Evolutionary conservation across 1,284 basidiomycete genomes (phyloP), one percentile per base, ranked within the genome.

Genomic region (Ceratobasidium sp.): DNA sequence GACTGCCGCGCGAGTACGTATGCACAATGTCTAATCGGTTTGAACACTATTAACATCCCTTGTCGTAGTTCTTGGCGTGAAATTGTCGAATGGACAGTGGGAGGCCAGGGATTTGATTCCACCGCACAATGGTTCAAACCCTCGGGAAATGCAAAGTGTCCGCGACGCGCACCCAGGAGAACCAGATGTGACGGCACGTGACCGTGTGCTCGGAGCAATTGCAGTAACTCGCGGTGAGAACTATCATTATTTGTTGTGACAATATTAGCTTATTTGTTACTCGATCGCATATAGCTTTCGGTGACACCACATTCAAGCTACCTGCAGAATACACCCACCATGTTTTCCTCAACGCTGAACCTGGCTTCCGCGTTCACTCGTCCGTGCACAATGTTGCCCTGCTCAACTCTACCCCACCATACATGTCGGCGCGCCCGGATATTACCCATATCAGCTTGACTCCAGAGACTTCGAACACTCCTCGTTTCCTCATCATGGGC

Each of bases 301-400:
- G 89, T 18, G 89, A 91, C 75, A 86, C 87, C 55, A 87, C 88
- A 18, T 91, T 91, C 82, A 91, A 91, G 78, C 88, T 90, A 74
- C 89, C 89, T 11, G 86, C 88, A 23, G 83, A 84, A 55, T 91
- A 90, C 79, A 90, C 88, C 23, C 83, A 88, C 30, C 86, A 88
- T 14, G 86, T 91, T 44, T 80, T 91, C 18, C 89, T 89, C 78
- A 89, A 90, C 76, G 82, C 90, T 23, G 84, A 85, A 73, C 87
- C 88, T 8, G 89, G 89, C 14, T 86, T 88, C 76, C 84, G 85
- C 63, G 85, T 89, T 74, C 87, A 82, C n/a, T 85, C 86, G 0
- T 86, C 82, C 59, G 90, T 90, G 87, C 88, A 90, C 76, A 86
- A 87, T 66, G 88, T 90, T 76, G 83, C 91, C 28, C 81, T 83